Conservation (phyloP, 768 basidiomycete species). For the Naganishia antarctica region DNA sequence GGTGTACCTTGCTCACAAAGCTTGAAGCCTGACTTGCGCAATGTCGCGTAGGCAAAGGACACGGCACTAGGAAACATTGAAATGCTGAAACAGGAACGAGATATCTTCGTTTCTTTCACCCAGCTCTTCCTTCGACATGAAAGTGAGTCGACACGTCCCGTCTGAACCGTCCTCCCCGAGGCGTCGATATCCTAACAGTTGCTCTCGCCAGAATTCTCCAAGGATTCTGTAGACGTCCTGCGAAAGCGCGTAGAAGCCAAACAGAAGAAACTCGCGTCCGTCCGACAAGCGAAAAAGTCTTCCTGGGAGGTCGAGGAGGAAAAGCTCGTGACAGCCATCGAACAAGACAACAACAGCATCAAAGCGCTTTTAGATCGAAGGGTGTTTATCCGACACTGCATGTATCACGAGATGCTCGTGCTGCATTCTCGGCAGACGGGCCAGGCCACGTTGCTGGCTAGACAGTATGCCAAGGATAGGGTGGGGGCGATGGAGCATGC, state of each 20-base stretch:
- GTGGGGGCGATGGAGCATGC: slow-evolving; percentile 63
- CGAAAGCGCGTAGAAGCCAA: slow-evolving; percentile 77
- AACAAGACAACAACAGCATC: slow-evolving; percentile 80
- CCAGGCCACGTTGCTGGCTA: slow-evolving; percentile 66
- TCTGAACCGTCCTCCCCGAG: neutral
- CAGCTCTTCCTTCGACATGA: slow-evolving; percentile 84
- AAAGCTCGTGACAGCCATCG: slow-evolving; percentile 62
- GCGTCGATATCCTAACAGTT: neutral
- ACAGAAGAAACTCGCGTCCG: slow-evolving; percentile 68
- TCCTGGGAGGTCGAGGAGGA: slow-evolving; percentile 85
- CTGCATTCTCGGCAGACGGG: slow-evolving; percentile 85
- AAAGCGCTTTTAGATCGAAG: slow-evolving; percentile 67
- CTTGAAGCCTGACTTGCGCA: neutral
- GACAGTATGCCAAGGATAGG: slow-evolving; percentile 70
- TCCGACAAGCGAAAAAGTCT: slow-evolving; percentile 67
- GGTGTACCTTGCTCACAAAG: neutral
- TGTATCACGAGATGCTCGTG: slow-evolving; percentile 96
- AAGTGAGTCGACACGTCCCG: slow-evolving; percentile 49
- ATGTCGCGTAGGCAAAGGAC: slow-evolving; percentile 27
- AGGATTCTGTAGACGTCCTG: slow-evolving; percentile 80
- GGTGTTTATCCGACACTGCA: slow-evolving; percentile 80
- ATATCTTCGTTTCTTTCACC: slow-evolving; percentile 78
- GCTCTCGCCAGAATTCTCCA: slow-evolving; percentile 55
- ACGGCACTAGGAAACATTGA: slow-evolving; percentile 36
- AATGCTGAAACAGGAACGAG: slow-evolving; percentile 63